Percentiles rank a stretch among this genome's conserved stretches.
Conservation (phyloP, 305 asterid genomes). For the Fraxinus greggii region DNA sequence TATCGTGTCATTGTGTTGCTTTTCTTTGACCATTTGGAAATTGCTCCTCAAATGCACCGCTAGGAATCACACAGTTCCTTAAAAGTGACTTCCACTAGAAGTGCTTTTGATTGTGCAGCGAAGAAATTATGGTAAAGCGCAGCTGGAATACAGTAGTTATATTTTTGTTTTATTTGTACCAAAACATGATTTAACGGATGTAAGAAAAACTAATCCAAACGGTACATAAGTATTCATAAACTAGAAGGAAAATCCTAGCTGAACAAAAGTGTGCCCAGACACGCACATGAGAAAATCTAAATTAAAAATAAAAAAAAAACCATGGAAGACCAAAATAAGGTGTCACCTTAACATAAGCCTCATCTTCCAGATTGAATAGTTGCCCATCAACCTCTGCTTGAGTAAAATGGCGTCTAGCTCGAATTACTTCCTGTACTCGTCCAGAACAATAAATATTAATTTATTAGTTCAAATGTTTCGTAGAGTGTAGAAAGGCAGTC, state of each 20-base stretch:
- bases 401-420: conserved; percentile 49
- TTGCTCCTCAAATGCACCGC: background rate
- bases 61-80: background rate
- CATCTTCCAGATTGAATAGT: conserved; percentile 46
- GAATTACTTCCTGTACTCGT: conserved; percentile 25
- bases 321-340: background rate
- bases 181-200: background rate
- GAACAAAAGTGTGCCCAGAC: background rate
- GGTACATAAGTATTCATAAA: background rate
- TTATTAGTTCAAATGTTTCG: background rate
- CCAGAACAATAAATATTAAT: background rate
- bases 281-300: background rate
- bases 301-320: background rate
- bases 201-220: background rate
- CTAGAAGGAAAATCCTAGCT: background rate
- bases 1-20: background rate
- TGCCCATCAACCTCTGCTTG: conserved; percentile 53
- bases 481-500: background rate
- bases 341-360: conserved; percentile 62
- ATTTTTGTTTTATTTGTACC: background rate
- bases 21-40: background rate
- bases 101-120: background rate
- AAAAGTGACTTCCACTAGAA: background rate
- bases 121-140: background rate
- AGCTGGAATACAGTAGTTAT: background rate